phyloP scores from a whole-genome alignment of 306 rosid genomes.

The Ceratonia siliqua region DNA sequence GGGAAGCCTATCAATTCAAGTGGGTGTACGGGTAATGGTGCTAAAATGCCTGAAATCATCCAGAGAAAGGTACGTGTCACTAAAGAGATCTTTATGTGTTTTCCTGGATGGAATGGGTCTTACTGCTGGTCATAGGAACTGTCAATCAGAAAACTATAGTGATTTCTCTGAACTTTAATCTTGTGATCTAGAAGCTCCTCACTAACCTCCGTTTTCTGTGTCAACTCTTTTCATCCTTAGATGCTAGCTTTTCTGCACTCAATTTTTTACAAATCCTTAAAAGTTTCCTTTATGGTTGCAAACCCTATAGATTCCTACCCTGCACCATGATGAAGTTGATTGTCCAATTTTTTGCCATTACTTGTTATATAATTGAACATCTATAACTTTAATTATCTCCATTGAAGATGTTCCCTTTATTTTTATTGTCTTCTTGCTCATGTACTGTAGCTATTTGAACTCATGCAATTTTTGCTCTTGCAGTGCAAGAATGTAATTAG shows the following conservation, averaged over 20 bases:
- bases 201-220: background rate
- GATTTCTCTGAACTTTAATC: conserved; percentile 4
- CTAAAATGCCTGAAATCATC: conserved; percentile 75
- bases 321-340: background rate
- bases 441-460: conserved; percentile 21
- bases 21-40: conserved; percentile 56
- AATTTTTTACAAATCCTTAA: background rate
- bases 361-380: background rate
- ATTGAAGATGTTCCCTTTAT: conserved; percentile 16
- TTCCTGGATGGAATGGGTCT: conserved; percentile 11
- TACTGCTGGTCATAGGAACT: conserved; percentile 20
- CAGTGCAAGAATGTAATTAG: conserved; percentile 92
- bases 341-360: background rate
- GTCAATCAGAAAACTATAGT: conserved; percentile 16
- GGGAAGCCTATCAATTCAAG: conserved; percentile 58
- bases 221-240: background rate
- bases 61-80: conserved; percentile 75
- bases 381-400: background rate
- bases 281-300: background rate
- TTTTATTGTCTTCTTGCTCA: conserved; percentile 19
- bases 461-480: conserved; percentile 36
- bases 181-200: background rate
- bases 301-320: background rate
- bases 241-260: background rate
- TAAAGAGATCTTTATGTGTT: conserved; percentile 13